phyloP scores from a whole-genome alignment of 495 filamentous ascomycete species.

The Annulohypoxylon maeteangense region DNA sequence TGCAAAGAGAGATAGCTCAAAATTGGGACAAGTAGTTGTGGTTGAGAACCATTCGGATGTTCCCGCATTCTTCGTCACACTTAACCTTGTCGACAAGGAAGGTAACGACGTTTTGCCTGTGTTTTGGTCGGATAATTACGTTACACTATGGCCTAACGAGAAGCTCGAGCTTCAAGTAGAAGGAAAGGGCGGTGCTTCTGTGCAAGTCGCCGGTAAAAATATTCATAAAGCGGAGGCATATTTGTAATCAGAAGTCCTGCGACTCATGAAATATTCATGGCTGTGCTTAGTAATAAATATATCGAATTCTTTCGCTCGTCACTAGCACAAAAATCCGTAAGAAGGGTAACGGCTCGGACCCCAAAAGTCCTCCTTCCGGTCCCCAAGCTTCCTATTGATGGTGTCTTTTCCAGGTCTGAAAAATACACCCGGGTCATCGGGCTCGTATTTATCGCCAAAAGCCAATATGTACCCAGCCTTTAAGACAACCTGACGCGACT shows the following conservation, averaged over 20 bases:
- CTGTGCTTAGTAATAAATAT: not conserved
- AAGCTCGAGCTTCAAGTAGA: slow-evolving; percentile 49
- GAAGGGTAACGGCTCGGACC: no score
- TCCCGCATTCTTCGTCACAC: slow-evolving; percentile 67
- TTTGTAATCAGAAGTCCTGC: slow-evolving; percentile 2
- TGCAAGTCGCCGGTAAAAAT: slow-evolving; percentile 48
- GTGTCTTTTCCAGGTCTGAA: slow-evolving; percentile 41
- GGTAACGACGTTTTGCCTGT: slow-evolving; percentile 61
- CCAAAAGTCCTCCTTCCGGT: slow-evolving; percentile 35
- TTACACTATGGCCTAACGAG: slow-evolving; percentile 69
- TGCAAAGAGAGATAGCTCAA: not conserved
- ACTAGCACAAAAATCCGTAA: no score
- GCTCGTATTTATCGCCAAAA: slow-evolving; percentile 37
- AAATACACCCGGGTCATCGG: slow-evolving; percentile 43
- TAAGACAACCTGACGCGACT: slow-evolving; percentile 43
- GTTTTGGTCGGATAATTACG: slow-evolving; percentile 71
- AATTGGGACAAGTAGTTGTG: slow-evolving; percentile 38
- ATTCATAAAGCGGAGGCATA: slow-evolving; percentile 23
- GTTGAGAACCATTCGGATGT: slow-evolving; percentile 64
- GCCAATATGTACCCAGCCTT: slow-evolving; percentile 39
- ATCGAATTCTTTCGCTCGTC: not conserved
- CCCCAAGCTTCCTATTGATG: slow-evolving; percentile 44
- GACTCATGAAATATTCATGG: not conserved
- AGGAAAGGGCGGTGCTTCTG: slow-evolving; percentile 35
- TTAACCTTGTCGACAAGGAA: slow-evolving; percentile 57